phyloP scores from a whole-genome alignment of 371 early-diverging fungal species.

The Actinomortierella ambigua region DNA sequence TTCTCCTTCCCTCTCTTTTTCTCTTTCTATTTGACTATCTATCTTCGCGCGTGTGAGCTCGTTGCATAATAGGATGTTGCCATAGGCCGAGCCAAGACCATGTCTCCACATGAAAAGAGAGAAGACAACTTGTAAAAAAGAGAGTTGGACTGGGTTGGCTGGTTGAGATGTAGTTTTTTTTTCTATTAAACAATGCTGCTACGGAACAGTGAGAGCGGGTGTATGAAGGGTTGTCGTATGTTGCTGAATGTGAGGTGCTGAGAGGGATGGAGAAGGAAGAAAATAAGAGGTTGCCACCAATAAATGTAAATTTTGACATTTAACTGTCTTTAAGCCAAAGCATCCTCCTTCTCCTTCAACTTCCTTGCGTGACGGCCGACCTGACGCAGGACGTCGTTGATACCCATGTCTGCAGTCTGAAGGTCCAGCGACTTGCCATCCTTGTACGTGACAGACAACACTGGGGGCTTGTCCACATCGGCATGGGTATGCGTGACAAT shows the following conservation, averaged over 20 bases:
- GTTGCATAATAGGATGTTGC: too few species aligned
- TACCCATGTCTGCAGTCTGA: constrained; percentile 56
- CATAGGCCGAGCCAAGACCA: too few species aligned
- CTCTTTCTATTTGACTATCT: too few species aligned
- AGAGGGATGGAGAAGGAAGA: too few species aligned
- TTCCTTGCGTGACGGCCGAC: constrained; percentile 65
- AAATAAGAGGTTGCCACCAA: constrained; percentile 1
- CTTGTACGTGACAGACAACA: constrained; percentile 57
- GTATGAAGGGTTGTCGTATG: too few species aligned
- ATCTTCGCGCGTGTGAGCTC: too few species aligned
- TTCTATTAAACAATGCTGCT: too few species aligned
- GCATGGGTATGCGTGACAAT: constrained; percentile 54
- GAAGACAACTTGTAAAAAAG: background rate
- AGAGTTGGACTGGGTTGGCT: too few species aligned
- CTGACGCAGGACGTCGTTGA: constrained; percentile 56
- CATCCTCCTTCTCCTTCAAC: constrained; percentile 65
- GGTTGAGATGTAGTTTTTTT: too few species aligned
- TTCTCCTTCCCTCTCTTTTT: too few species aligned
- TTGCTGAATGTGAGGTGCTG: too few species aligned
- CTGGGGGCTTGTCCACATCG: constrained; percentile 54
- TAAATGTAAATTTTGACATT: background rate
- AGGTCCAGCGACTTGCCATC: constrained; percentile 62
- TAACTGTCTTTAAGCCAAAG: constrained; percentile 49
- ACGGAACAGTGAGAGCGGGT: too few species aligned
- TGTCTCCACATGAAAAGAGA: background rate